A percentile compares a stretch with the other conserved stretches of the same genome.
Conservation (phyloP, 257 asterid genomes). For the Scutellaria barbata region DNA sequence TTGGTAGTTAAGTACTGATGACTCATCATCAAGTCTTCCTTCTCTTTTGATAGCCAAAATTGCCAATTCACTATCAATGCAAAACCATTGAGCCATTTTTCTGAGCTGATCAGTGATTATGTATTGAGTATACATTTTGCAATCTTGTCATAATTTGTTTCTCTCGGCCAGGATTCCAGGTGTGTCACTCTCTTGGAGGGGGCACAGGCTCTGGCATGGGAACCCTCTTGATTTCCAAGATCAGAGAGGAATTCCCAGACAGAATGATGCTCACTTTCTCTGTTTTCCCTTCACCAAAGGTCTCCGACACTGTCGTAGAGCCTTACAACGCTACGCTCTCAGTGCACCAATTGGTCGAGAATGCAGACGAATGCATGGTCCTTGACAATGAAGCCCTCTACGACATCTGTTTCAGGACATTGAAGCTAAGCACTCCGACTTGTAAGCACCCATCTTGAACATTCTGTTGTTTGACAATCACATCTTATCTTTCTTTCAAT, state of each 20-base stretch:
- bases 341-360: slow-evolving; percentile 68
- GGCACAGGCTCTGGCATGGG: slow-evolving; percentile 81
- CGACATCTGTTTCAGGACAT: slow-evolving; percentile 68
- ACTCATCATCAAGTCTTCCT: not conserved
- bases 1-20: no score
- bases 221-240: slow-evolving; percentile 69
- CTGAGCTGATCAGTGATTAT: no score
- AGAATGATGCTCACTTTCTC: slow-evolving; percentile 81
- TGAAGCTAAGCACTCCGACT: slow-evolving; percentile 73
- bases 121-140: no score
- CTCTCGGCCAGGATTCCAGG: slow-evolving; percentile 57
- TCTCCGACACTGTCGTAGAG: slow-evolving; percentile 70
- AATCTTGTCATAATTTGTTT: slow-evolving; percentile 1
- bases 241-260: slow-evolving; percentile 71
- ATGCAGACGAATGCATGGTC: slow-evolving; percentile 78
- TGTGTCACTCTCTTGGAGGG: slow-evolving; percentile 74
- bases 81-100: no score
- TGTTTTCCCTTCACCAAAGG: slow-evolving; percentile 75
- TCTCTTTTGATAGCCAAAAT: not conserved
- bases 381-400: slow-evolving; percentile 72
- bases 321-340: slow-evolving; percentile 74
- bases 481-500: not conserved
- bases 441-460: slow-evolving; percentile 41
- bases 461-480: not conserved
- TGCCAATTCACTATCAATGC: not conserved